phyloP scores from a whole-genome alignment of 768 basidiomycete species.

The Tremella mesenterica region DNA sequence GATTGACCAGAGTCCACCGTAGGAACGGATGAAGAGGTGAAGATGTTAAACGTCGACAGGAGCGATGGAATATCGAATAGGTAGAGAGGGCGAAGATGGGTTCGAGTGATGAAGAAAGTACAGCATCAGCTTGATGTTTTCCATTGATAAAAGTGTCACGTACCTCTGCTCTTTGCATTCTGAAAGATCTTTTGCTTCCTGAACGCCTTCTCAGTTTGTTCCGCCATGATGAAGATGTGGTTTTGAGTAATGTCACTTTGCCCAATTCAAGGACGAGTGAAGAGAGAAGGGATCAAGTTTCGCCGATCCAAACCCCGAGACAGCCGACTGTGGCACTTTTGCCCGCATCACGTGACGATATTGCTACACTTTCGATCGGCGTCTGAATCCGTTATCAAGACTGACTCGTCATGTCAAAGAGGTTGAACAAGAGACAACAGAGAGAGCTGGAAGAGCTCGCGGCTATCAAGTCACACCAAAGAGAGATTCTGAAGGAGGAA shows the following conservation, averaged over 20 bases:
- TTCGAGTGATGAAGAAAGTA: not conserved
- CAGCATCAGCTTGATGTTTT: too few species aligned
- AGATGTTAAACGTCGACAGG: too few species aligned
- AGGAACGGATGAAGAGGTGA: too few species aligned
- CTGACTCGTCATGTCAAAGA: slow-evolving; percentile 37
- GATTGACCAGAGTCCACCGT: too few species aligned
- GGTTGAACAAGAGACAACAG: slow-evolving; percentile 73
- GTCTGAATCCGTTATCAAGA: not conserved
- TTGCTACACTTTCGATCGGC: not conserved
- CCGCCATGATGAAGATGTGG: slow-evolving; percentile 38
- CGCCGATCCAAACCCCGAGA: not conserved
- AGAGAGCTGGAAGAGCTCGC: slow-evolving; percentile 73
- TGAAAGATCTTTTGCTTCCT: slow-evolving; percentile 98
- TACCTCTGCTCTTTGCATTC: slow-evolving; percentile 87
- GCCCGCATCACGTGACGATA: not conserved
- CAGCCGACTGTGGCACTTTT: slow-evolving; percentile 5
- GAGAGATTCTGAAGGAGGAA: slow-evolving; percentile 2
- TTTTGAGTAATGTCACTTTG: not conserved
- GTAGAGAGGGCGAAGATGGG: not conserved
- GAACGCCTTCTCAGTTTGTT: slow-evolving; percentile 89
- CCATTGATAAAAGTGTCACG: too few species aligned
- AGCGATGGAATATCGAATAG: too few species aligned
- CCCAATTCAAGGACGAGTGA: not conserved
- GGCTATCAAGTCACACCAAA: slow-evolving; percentile 42
- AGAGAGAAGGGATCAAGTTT: slow-evolving; percentile 1